Conservation (phyloP, 345 rosid species). For the Erysimum cheiranthoides region DNA sequence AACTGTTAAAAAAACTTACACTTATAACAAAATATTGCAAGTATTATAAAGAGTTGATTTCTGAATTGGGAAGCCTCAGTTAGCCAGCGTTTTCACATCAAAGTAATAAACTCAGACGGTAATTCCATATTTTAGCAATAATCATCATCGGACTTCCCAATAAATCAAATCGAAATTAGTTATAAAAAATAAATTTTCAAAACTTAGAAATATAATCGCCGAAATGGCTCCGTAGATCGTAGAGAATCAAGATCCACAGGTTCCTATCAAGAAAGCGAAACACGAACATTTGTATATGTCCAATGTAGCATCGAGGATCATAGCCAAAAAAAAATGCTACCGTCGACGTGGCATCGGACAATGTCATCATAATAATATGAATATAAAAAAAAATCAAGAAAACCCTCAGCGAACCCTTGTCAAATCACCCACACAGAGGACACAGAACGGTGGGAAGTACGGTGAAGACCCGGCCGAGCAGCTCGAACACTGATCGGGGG, state of each 20-base stretch:
- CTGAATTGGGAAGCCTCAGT: conserved; percentile 27
- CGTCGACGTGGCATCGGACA: conserved; percentile 67
- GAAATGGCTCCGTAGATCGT: conserved; percentile 45
- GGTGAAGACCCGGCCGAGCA: conserved; percentile 8
- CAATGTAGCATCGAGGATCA: conserved; percentile 69
- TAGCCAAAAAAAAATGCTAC: conserved; percentile 33
- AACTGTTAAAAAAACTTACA: too few relatives aligned
- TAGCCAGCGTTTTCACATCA: conserved; percentile 45
- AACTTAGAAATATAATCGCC: conserved; percentile 37
- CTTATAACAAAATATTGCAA: too few relatives aligned
- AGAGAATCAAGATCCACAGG: conserved; percentile 49
- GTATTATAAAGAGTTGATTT: too few relatives aligned
- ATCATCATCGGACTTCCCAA: conserved; percentile 22
- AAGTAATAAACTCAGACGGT: conserved; percentile 69
- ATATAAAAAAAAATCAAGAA: neutral
- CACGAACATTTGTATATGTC: conserved; percentile 48
- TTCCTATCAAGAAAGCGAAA: conserved; percentile 73
- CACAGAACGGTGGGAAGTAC: conserved; percentile 39
- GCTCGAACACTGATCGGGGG: conserved; percentile 20
- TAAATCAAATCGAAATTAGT: neutral
- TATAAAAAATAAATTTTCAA: neutral
- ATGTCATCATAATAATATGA: too few relatives aligned
- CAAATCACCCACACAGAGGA: conserved; percentile 51
- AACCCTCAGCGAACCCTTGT: conserved; percentile 51
- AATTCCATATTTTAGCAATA: conserved; percentile 67